These are phyloP conservation scores for Vanrija humicola DNA, from an alignment of 1,284 basidiomycete genomes.

Conservation along the genomic window DNA sequence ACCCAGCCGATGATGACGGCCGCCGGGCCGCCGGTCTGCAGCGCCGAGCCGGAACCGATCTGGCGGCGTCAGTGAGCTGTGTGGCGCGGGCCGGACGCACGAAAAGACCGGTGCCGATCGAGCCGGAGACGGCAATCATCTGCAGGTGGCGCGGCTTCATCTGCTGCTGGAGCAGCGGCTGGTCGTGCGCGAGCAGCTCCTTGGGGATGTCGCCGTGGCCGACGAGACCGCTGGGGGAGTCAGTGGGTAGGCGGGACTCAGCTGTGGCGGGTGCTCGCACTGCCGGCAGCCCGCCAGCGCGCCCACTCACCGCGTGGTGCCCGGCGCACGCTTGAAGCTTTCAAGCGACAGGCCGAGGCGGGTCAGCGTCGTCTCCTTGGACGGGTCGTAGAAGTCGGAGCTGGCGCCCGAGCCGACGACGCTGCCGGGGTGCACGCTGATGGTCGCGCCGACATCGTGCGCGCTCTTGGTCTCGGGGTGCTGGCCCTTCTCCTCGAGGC, in stretches of 20 bases:
- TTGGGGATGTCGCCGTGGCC: slow-evolving; percentile 33
- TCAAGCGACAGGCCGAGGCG: slow-evolving; percentile 46
- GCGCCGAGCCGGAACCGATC: slow-evolving; percentile 1
- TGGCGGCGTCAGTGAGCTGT: not conserved
- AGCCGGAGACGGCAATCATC: slow-evolving; percentile 48
- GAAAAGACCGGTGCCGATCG: slow-evolving; percentile 51
- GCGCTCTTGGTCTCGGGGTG: too few relatives aligned
- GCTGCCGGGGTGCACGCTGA: too few relatives aligned
- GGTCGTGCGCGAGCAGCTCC: slow-evolving; percentile 30
- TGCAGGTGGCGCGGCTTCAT: slow-evolving; percentile 45
- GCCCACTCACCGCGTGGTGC: slow-evolving; percentile 34
- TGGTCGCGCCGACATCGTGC: too few relatives aligned
- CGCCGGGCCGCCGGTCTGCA: slow-evolving; percentile 20
- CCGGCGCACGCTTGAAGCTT: slow-evolving; percentile 52
- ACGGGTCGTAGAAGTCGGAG: slow-evolving; percentile 44
- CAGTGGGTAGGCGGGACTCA: too few relatives aligned
- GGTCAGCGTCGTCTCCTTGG: slow-evolving; percentile 44
- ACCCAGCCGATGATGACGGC: slow-evolving; percentile 49
- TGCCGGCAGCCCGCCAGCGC: not conserved
- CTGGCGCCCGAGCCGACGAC: too few relatives aligned
- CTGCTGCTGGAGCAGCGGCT: slow-evolving; percentile 48
- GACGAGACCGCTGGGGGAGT: slow-evolving; percentile 25
- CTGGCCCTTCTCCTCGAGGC: too few relatives aligned
- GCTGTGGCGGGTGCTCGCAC: not conserved
- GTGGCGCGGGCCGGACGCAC: slow-evolving; percentile 15